phyloP scores from a whole-genome alignment of 331 rosid species.

The Quercus tomentella region DNA sequence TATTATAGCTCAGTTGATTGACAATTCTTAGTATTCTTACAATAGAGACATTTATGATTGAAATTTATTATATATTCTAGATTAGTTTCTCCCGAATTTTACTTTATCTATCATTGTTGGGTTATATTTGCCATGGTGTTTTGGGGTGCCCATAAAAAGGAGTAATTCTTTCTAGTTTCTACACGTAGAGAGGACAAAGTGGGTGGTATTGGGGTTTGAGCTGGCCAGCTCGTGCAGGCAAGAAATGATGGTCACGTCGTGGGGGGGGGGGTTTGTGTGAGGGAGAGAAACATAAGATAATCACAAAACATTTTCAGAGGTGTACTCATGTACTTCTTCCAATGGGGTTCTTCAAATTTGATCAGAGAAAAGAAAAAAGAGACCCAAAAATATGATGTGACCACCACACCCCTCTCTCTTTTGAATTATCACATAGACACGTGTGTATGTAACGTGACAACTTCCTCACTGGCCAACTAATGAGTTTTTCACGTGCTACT shows the following conservation, averaged over 20 bases:
- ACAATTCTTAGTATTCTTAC: too few relatives aligned
- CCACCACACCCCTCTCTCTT: neutral
- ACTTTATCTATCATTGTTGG: neutral
- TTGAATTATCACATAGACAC: conserved; percentile 2
- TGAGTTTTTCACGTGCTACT: conserved; percentile 8
- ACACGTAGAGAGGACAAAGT: neutral
- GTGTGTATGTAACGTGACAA: conserved; percentile 11
- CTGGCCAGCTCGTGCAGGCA: conserved; percentile 22
- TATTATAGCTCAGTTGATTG: too few relatives aligned
- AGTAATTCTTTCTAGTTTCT: neutral
- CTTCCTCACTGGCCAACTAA: neutral
- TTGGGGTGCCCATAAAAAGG: neutral
- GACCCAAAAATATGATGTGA: conserved; percentile 8
- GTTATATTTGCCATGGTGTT: neutral
- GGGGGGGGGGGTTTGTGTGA: neutral
- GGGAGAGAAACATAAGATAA: neutral
- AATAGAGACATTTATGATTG: too few relatives aligned
- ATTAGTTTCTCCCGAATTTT: too few relatives aligned
- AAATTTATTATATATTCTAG: too few relatives aligned
- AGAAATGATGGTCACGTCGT: conserved; percentile 28
- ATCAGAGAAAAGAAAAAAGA: neutral
- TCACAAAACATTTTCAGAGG: neutral
- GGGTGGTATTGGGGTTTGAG: conserved; percentile 1
- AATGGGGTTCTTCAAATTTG: neutral
- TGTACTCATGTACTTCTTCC: neutral